Evolutionary conservation across 768 basidiomycete genomes (phyloP), one percentile per base, ranked within the genome.

Genomic region (Boletus rubropictus): DNA sequence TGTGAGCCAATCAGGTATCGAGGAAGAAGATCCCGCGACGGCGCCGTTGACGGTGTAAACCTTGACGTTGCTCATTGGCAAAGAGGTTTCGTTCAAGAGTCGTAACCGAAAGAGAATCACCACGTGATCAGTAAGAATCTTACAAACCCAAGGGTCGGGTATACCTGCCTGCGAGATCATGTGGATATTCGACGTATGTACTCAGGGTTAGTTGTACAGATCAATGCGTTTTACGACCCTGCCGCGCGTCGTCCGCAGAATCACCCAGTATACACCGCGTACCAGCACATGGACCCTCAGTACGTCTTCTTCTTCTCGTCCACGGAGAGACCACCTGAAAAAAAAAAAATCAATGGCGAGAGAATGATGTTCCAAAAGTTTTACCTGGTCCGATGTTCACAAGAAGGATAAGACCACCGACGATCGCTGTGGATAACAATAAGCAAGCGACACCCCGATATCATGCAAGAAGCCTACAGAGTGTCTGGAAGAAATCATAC

Each of bases 231-330:
- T 33, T 43, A 56, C 48, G 27, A 15, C 39, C 29, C 34, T 34
- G 35, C 38, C 40, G 48, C 28, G 37, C 35, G 25, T 7, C 14
- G 39, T 45, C 46, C 43, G 22, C 21, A 28, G 20, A 36, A 32
- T 33, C 14, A 40, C 34, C 15, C 27, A 22, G 4, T 10, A 29
- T 8, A 5, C 32, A 25, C 22, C 9, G 17, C 22, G 33, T 20
- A 48, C 42, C 18, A 7, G 12, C 11, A 31, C 34, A 15, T 11
- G 25, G 9, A n/a, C 33, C 39, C 31, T 64, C 57, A 91, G 58
- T 79, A 92, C 18, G 84, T 91, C 79, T 98, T 98, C 78, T 99
- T 99, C 79, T 97, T 97, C 77, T 97, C 94, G 70, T 98, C 96
- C 51, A 98, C 89, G 4, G 94, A 97, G 51, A 98, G 77, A 53